Evolutionary conservation across 2,329 filamentous ascomycete species (phyloP), one percentile per base, ranked within the genome.

Genomic region (Conoideocrella luteorostrata): DNA sequence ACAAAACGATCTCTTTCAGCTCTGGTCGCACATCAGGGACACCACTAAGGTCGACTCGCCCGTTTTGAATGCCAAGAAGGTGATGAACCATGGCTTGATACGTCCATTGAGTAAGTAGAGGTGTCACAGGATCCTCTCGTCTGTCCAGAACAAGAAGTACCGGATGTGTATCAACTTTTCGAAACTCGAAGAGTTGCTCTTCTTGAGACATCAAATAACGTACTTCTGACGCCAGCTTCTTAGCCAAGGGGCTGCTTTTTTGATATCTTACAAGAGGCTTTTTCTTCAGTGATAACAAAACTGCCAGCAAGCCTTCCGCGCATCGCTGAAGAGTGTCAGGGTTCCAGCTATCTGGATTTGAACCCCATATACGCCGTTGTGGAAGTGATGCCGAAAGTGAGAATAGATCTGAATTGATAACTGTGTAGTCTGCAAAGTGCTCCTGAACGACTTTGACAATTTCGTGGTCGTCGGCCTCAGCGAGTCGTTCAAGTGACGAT

Each of bases 51-150:
- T 95, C 86, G 1, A 98, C 93, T 40, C 91, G 79, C n/a, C 93
- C 93, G 61, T 97, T 97, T 46, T 86, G 80, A 52, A 98, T 95
- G 5, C 93, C 93, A 11, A 98, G 73, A 2, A 97, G 70, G 58
- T 98, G 93, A 61, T 98, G 93, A 1, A 98, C 93, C 90, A 98
- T 98, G n/a, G 93, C 93, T 66, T 98, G 93, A 59, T 98, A 98
- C 21, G 93, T 98, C 93, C 93, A 98, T 62, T 98, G 93, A 3
- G 89, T 95, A 39, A 98, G 75, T 10, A 98, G 70, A 0, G 93
- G 93, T 4, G 93, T 98, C 40, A 97, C 86, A 0, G 93, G 91
- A 57, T 98, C 93, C 59, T 96, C 90, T 62, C 93, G 80, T 33
- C 93, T 81, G 65, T 98, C 93, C 23, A 98, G 68, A 43, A 98